phyloP scores from a whole-genome alignment of 1,284 basidiomycete genomes.

The Sporisorium graminicola region DNA sequence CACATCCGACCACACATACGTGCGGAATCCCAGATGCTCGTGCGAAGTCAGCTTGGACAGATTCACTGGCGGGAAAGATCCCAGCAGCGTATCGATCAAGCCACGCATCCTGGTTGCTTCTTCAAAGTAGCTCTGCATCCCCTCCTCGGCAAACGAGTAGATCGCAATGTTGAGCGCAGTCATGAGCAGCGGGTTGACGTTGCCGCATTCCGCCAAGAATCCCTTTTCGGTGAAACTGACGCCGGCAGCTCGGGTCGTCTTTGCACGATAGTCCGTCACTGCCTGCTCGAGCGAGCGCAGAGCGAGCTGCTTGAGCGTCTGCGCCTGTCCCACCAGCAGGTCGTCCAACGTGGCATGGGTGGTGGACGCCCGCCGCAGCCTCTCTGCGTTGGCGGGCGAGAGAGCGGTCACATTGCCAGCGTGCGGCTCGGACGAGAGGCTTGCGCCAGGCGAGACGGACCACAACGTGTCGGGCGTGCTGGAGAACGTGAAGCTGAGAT shows the following conservation, averaged over 20 bases:
- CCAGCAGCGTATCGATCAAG: slow-evolving; percentile 31
- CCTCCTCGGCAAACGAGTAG: slow-evolving; percentile 45
- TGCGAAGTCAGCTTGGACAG: slow-evolving; percentile 27
- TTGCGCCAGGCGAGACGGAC: slow-evolving; percentile 25
- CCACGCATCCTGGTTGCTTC: slow-evolving; percentile 31
- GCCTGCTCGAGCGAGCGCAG: slow-evolving; percentile 35
- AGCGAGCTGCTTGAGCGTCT: slow-evolving; percentile 41
- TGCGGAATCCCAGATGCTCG: slow-evolving; percentile 36
- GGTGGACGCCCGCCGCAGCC: slow-evolving; percentile 22
- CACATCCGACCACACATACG: slow-evolving; percentile 43
- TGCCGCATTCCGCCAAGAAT: slow-evolving; percentile 22
- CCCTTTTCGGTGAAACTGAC: slow-evolving; percentile 42
- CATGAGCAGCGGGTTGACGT: slow-evolving; percentile 36
- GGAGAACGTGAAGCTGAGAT: slow-evolving; percentile 29
- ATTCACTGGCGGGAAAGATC: slow-evolving; percentile 35
- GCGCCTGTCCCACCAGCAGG: slow-evolving; percentile 40
- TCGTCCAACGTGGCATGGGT: slow-evolving; percentile 42
- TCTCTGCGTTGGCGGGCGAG: slow-evolving; percentile 34
- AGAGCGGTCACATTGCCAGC: slow-evolving; percentile 4
- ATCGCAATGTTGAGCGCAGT: slow-evolving; percentile 44
- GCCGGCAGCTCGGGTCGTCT: slow-evolving; percentile 23
- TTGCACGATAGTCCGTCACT: slow-evolving; percentile 29
- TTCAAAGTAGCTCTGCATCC: slow-evolving; percentile 40
- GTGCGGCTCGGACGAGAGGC: slow-evolving; percentile 19
- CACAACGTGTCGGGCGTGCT: slow-evolving; percentile 36